These are phyloP conservation scores for Tetratostichococcus sp. DNA, from an alignment of 139 green algal genomes.

Conservation along the genomic window DNA sequence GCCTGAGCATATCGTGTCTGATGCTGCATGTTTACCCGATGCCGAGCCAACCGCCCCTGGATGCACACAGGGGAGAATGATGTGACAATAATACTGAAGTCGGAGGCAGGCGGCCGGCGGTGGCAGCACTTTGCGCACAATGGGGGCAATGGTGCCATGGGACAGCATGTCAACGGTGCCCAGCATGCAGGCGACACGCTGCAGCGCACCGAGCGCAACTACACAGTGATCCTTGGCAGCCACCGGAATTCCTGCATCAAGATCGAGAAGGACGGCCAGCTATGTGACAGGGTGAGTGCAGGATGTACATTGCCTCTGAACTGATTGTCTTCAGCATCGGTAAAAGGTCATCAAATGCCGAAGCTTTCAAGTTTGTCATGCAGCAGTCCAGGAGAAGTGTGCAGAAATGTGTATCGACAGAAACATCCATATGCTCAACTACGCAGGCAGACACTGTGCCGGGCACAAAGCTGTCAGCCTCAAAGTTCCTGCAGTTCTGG, in stretches of 20 bases:
- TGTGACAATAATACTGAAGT: slow-evolving; percentile 74
- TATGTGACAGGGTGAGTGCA: slow-evolving; percentile 24
- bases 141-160: neutral
- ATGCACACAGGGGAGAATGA: slow-evolving; percentile 64
- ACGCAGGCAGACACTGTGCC: slow-evolving; percentile 31
- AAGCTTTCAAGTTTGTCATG: neutral
- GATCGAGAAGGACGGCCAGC: slow-evolving; percentile 70
- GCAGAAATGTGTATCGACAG: neutral
- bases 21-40: too few species aligned
- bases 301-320: too few species aligned
- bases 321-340: neutral
- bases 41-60: neutral
- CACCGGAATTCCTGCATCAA: slow-evolving; percentile 82
- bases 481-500: slow-evolving; percentile 53
- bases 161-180: neutral
- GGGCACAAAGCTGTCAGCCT: slow-evolving; percentile 11
- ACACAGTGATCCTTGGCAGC: slow-evolving; percentile 83
- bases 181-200: neutral
- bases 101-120: slow-evolving; percentile 52
- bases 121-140: slow-evolving; percentile 52
- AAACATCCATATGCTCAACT: too few species aligned
- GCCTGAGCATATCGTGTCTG: too few species aligned
- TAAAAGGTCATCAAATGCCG: too few species aligned
- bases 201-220: slow-evolving; percentile 53
- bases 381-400: neutral